phyloP scores from a whole-genome alignment of 257 asterid genomes.

The Schizonepeta tenuifolia region DNA sequence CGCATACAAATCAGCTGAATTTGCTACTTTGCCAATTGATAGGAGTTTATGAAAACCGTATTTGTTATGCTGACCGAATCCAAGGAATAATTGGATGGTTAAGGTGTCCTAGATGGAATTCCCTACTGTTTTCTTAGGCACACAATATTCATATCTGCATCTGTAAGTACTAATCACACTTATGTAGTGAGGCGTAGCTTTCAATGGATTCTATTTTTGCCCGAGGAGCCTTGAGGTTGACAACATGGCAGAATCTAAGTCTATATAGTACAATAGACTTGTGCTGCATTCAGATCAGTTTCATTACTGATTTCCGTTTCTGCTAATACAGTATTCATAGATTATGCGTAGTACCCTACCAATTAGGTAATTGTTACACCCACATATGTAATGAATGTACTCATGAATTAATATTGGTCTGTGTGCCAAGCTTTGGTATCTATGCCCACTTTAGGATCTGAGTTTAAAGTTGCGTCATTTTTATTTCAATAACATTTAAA shows the following conservation, averaged over 20 bases:
- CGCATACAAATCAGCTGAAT: neutral
- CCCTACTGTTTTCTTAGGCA: slow-evolving; percentile 16
- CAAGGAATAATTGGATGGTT: slow-evolving; percentile 1
- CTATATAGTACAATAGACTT: neutral
- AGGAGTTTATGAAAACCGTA: neutral
- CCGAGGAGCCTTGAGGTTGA: slow-evolving; percentile 9
- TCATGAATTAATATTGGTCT: neutral
- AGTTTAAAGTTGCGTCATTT: neutral
- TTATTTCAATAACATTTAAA: neutral
- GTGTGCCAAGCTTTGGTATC: slow-evolving; percentile 16
- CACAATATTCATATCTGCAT: slow-evolving; percentile 17
- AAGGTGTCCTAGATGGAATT: slow-evolving; percentile 17
- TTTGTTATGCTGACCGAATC: neutral
- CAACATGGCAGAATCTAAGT: slow-evolving; percentile 7
- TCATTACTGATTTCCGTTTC: slow-evolving; percentile 10
- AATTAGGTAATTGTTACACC: slow-evolving; percentile 6
- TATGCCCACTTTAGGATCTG: slow-evolving; percentile 4
- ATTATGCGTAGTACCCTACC: neutral
- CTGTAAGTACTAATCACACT: neutral
- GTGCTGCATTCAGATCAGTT: neutral
- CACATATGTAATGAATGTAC: slow-evolving; percentile 7
- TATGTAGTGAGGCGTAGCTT: neutral
- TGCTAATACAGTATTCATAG: slow-evolving; percentile 6
- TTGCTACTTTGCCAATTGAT: slow-evolving; percentile 9
- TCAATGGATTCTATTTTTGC: neutral